Evolutionary conservation across 352 stramenopile genomes (phyloP), one percentile per base, ranked within the genome.

Genomic region (Pythium apleroticum): DNA sequence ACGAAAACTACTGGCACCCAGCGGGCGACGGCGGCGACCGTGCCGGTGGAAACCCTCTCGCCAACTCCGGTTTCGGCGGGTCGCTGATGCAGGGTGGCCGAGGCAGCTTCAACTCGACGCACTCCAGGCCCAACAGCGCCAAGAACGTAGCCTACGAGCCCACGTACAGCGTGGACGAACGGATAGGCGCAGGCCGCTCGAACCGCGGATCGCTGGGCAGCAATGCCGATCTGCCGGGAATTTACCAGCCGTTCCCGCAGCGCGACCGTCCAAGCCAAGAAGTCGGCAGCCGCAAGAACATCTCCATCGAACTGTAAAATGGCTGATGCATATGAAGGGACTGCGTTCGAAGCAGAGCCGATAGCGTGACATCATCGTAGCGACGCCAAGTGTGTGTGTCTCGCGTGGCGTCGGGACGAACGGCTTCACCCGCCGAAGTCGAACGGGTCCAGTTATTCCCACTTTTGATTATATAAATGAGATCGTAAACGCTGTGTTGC

Each of bases 1-100:
- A 71, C 57, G 52, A 71, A 55, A 19, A 60, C 22, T 71, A 71
- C 43, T 71, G 57, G 57, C 60, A 70, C 52, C 53, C 61, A 19
- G 53, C 49, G 35, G 33, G 11, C 27, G 46, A 41, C 22, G 57
- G 30, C 43, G 45, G 24, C 54, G 37, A 63, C 19, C 24, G 30
- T 48, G 49, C 22, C 12, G 52, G 33, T 30, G n/a, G 58, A 4
- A 57, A 63, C 10, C 60, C 31, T 41, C 53, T 69, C 25, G 28
- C 50, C 0, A 61, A 65, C 46, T 70, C 63, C 7, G 27, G 43
- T 2, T 62, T 68, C 53, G 28, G 39, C 22, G 50, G 31, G 6
- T 10, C 24, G 10, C 37, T 54, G n/a, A 63, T 54, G 17, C 35
- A 48, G 30, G 52, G 22, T n/a, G 64, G 64, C 17, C 57, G 64